A percentile compares a stretch with the other conserved stretches of the same genome.
These are phyloP conservation scores for Arachis monticola DNA, from an alignment of 331 rosid genomes.

Conservation along the genomic window DNA sequence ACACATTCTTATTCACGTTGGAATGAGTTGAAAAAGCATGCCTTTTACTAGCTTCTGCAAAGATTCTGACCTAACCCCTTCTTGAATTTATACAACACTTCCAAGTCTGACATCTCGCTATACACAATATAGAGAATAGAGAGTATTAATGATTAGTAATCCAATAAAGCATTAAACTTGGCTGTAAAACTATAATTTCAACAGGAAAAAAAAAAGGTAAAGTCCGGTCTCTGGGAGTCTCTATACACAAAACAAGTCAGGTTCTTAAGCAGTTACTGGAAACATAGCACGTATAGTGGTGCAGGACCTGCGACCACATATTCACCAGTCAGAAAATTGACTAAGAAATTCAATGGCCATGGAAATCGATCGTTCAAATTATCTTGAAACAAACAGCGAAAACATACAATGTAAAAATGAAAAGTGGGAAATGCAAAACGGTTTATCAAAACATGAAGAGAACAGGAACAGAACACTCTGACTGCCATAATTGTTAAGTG, in stretches of 20 bases:
- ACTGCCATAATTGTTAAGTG: slow-evolving; percentile 21
- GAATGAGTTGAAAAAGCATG: slow-evolving; percentile 46
- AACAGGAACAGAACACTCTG: slow-evolving; percentile 28
- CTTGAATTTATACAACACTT: slow-evolving; percentile 49
- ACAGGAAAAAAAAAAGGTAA: slow-evolving; percentile 33
- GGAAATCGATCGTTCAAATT: slow-evolving; percentile 40
- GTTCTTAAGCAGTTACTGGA: slow-evolving; percentile 80
- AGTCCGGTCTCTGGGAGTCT: slow-evolving; percentile 57
- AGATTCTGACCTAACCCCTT: slow-evolving; percentile 70
- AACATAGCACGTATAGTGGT: slow-evolving; percentile 81
- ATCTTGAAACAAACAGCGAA: slow-evolving; percentile 34
- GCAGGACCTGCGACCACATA: slow-evolving; percentile 97
- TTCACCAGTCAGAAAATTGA: slow-evolving; percentile 70
- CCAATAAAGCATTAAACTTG: slow-evolving; percentile 29
- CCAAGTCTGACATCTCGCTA: slow-evolving; percentile 58
- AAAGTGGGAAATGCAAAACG: slow-evolving; percentile 22
- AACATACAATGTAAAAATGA: slow-evolving; percentile 24
- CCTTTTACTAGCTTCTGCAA: slow-evolving; percentile 55
- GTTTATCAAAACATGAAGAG: slow-evolving; percentile 26
- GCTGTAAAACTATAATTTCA: background rate
- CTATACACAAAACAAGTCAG: slow-evolving; percentile 56
- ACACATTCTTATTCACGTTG: slow-evolving; percentile 53
- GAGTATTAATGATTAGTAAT: slow-evolving; percentile 42
- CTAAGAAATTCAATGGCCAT: slow-evolving; percentile 51
- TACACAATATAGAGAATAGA: slow-evolving; percentile 45